A percentile compares a stretch with the other conserved stretches of the same genome.
Conservation (phyloP, 306 rosid species). For the Gastrolobium bilobum region DNA sequence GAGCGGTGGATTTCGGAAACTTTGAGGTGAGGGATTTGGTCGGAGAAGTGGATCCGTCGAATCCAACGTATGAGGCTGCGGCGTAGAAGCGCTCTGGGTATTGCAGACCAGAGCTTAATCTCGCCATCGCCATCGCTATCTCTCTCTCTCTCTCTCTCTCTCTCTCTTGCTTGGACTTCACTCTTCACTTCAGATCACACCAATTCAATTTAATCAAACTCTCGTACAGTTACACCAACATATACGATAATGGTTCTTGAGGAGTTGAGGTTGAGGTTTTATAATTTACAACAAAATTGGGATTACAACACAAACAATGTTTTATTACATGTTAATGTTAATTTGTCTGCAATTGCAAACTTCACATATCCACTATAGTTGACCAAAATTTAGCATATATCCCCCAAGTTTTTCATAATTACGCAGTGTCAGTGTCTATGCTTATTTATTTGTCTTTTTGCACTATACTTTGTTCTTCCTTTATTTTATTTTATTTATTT, state of each 20-base stretch:
- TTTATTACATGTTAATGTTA: not conserved
- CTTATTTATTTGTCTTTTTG: too few relatives aligned
- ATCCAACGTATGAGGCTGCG: constrained; percentile 86
- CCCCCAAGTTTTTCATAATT: not conserved
- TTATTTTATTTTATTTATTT: too few relatives aligned
- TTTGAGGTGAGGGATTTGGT: constrained; percentile 79
- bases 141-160: not conserved
- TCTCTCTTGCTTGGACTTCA: not conserved
- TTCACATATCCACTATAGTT: constrained; percentile 21
- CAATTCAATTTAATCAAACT: not conserved
- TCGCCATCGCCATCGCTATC: constrained; percentile 71
- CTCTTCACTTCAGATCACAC: constrained; percentile 29
- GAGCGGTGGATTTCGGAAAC: constrained; percentile 81
- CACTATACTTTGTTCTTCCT: too few relatives aligned
- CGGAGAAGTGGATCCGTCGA: constrained; percentile 85
- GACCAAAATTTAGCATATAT: constrained; percentile 10
- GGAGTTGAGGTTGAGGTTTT: too few relatives aligned
- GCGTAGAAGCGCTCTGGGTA: constrained; percentile 96
- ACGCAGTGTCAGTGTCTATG: not conserved
- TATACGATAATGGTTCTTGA: not conserved
- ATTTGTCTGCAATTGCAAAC: not conserved
- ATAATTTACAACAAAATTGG: too few relatives aligned
- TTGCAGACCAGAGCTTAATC: constrained; percentile 87
- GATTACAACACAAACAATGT: too few relatives aligned
- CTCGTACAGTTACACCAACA: not conserved